These are phyloP conservation scores for Phtheirospermum japonicum DNA, from an alignment of 257 asterid genomes.

Conservation along the genomic window DNA sequence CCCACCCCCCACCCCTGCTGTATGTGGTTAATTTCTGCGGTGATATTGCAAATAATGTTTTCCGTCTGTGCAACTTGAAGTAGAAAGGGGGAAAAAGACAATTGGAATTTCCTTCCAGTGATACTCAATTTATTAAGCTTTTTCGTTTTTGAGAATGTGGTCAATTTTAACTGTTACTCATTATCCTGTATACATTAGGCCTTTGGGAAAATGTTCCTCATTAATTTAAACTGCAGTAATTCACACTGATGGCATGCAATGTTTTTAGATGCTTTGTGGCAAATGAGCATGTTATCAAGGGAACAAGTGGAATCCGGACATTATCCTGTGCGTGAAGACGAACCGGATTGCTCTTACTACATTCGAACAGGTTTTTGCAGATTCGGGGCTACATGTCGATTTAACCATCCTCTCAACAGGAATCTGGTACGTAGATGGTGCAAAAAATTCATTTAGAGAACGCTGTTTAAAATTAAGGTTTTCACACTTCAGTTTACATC, in stretches of 20 bases:
- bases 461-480: not conserved
- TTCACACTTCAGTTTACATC: conserved; percentile 10
- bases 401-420: conserved; percentile 65
- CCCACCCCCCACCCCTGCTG: no score
- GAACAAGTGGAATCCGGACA: conserved; percentile 51
- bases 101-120: no score
- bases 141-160: not conserved
- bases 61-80: no score
- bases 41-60: not conserved
- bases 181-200: not conserved
- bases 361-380: conserved; percentile 71
- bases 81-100: no score
- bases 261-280: conserved; percentile 49
- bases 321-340: conserved; percentile 70
- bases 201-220: not conserved
- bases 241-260: conserved; percentile 22
- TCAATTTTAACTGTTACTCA: no score
- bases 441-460: not conserved
- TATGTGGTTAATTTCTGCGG: not conserved
- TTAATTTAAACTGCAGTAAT: not conserved
- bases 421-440: conserved; percentile 40
- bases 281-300: conserved; percentile 53
- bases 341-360: conserved; percentile 65
- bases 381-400: conserved; percentile 65
- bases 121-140: not conserved